Conservation (phyloP, 129 eudicot species). For the Flaveria brownii region DNA sequence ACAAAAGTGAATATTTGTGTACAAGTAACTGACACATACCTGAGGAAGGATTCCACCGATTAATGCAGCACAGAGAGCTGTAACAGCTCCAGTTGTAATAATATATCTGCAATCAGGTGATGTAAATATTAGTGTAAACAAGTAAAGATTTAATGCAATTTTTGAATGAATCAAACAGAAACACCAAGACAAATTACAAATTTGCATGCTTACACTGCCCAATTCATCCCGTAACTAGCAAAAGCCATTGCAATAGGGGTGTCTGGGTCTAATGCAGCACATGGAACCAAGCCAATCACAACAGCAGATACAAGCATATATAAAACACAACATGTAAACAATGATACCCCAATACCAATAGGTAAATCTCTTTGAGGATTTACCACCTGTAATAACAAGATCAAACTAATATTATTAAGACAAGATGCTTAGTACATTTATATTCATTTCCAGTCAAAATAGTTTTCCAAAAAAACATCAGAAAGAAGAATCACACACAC, state of each 20-base stretch:
- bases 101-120: slow-evolving; percentile 44
- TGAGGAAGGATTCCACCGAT: slow-evolving; percentile 68
- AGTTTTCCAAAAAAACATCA: not conserved
- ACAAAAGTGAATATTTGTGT: not conserved
- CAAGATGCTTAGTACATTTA: not conserved
- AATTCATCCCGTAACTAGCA: slow-evolving; percentile 64
- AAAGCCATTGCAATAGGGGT: slow-evolving; percentile 68
- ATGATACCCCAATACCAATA: slow-evolving; percentile 60
- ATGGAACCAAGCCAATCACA: slow-evolving; percentile 63
- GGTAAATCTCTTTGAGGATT: slow-evolving; percentile 72
- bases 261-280: slow-evolving; percentile 55
- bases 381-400: slow-evolving; percentile 48
- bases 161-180: not conserved
- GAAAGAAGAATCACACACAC: not conserved
- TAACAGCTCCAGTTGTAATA: slow-evolving; percentile 58
- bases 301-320: slow-evolving; percentile 69
- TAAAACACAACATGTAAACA: slow-evolving; percentile 60
- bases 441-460: slow-evolving; percentile 1
- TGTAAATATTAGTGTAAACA: slow-evolving; percentile 1
- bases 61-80: slow-evolving; percentile 69
- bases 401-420: not conserved
- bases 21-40: slow-evolving; percentile 29
- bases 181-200: slow-evolving; percentile 5
- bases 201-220: slow-evolving; percentile 58
- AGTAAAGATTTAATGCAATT: slow-evolving; percentile 6